Evolutionary conservation across 352 stramenopile genomes (phyloP), one percentile per base, ranked within the genome.

Genomic region (Phytophthora vignae): DNA sequence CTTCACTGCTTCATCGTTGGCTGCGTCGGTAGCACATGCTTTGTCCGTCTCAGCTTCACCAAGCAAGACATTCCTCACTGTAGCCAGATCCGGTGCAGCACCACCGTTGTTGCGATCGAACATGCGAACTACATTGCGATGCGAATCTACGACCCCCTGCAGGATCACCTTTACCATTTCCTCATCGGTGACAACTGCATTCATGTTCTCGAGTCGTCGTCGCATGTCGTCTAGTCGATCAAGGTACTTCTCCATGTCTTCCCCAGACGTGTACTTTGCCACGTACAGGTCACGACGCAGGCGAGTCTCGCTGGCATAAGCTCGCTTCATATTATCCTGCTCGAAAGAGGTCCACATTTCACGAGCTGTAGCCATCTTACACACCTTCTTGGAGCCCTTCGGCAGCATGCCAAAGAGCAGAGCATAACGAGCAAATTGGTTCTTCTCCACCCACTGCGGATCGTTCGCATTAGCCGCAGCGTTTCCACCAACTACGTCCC

Each of bases 351-450:
- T 22, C 49, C 50, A 67, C 49, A 67, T 67, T 44, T 42, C 36
- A 42, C 36, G 36, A 17, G 11, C 36, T 42, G 36, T 17, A 17
- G 11, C 36, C 36, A 17, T 42, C 36, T 67, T 14, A n/a, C 49
- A 67, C 2, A 67, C 25, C 31, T 67, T 67, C 60, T 67, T 60
- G 12, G 22, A 66, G 60, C 55, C 60, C 22, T 67, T 67, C 12
- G 33, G 15, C 5, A 59, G 9, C 21, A 67, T 44, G 0, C 60
- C 21, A 17, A 67, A 60, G 5, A 59, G 33, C 9, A 67, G 22
- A 0, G 36, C 19, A 27, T 55, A 60, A 8, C 60, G 49, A 15
- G 50, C 60, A 55, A 67, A 55, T 7, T 55, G 33, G 17, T 67
- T 52, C 49, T 31, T 25, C 9, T 50, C 21, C 19, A 53, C 21